phyloP scores from a whole-genome alignment of 2,329 filamentous ascomycete genomes.

The Phyllosticta citriasiana region DNA sequence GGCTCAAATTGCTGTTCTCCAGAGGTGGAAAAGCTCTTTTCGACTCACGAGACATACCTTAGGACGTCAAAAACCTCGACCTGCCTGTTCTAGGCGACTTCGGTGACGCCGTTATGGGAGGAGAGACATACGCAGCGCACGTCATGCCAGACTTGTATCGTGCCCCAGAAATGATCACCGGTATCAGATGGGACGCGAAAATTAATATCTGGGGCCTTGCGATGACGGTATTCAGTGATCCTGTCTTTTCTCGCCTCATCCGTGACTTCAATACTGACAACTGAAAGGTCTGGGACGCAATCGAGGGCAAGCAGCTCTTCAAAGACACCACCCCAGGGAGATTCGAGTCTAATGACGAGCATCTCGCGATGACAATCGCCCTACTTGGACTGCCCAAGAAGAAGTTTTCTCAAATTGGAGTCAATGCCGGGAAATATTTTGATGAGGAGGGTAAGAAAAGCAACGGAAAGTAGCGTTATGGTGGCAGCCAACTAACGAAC shows the following conservation, averaged over 20 bases:
- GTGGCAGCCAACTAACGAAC: too few relatives aligned
- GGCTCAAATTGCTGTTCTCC: too few relatives aligned
- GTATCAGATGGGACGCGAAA: background rate
- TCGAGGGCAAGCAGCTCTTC: background rate
- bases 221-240: background rate
- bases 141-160: background rate
- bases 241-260: too few relatives aligned
- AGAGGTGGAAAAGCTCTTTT: background rate
- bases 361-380: background rate
- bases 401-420: background rate
- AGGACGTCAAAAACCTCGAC: background rate
- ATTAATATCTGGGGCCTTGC: background rate
- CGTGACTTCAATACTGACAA: too few relatives aligned
- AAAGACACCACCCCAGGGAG: background rate
- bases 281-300: background rate
- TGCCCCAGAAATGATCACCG: background rate
- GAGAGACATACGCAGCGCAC: background rate
- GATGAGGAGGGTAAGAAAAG: background rate
- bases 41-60: background rate
- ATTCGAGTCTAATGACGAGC: background rate
- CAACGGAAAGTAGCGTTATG: too few relatives aligned
- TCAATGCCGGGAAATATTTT: background rate
- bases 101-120: background rate
- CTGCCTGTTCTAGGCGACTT: background rate
- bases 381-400: background rate